Conservation (phyloP, 2,329 filamentous ascomycete species). For the Emmonsiellopsis sp. region DNA sequence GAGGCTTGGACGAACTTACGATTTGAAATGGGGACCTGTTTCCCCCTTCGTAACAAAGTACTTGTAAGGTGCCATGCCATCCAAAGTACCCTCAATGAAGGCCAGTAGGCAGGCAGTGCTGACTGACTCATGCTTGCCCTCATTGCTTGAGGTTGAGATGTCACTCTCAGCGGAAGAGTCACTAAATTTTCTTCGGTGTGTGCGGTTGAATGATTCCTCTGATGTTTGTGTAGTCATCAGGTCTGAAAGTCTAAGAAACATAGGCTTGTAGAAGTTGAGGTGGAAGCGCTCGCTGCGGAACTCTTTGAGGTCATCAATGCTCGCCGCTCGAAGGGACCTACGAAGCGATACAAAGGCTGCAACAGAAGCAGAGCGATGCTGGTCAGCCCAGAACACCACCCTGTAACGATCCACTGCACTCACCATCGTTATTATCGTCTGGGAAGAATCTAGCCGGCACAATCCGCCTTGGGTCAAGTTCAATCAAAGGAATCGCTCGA, state of each 20-base stretch:
- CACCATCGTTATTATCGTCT: not conserved
- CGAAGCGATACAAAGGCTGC: not conserved
- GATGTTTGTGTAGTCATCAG: not conserved
- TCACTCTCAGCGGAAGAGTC: not conserved
- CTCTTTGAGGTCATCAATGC: not conserved
- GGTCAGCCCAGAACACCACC: no score
- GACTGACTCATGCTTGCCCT: not conserved
- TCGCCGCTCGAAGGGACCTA: not conserved
- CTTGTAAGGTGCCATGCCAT: not conserved
- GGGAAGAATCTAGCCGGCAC: not conserved
- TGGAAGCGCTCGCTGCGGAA: not conserved
- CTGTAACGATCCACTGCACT: not conserved
- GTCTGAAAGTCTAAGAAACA: not conserved
- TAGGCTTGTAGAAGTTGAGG: not conserved
- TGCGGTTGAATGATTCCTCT: not conserved
- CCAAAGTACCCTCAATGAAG: not conserved
- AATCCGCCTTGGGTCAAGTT: not conserved
- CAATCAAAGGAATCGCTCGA: not conserved
- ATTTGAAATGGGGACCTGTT: not conserved
- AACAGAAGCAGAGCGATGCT: not conserved
- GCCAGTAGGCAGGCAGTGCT: not conserved
- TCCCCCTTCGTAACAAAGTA: not conserved
- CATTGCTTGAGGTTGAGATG: not conserved
- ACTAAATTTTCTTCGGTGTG: not conserved
- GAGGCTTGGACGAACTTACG: not conserved